These are phyloP conservation scores for Pleurotus djamor DNA, from an alignment of 768 basidiomycete species.

Conservation along the genomic window DNA sequence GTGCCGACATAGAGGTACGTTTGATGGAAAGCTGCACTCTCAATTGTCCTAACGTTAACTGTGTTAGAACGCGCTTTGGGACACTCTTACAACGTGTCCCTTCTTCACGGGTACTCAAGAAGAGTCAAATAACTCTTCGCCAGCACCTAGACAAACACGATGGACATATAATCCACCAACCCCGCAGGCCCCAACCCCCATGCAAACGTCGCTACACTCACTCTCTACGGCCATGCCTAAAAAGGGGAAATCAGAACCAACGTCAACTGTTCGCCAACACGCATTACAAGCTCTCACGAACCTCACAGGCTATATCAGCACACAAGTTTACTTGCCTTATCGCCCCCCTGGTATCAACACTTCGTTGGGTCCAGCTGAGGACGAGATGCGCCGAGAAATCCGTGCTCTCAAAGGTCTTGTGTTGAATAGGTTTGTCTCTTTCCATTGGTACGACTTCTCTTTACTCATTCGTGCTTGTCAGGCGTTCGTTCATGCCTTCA, in stretches of 20 bases:
- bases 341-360: conserved; percentile 27
- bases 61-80: conserved; percentile 62
- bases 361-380: conserved; percentile 44
- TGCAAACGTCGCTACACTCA: conserved; percentile 30
- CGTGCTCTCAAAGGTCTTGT: conserved; percentile 77
- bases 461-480: neutral
- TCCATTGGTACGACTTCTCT: neutral
- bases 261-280: conserved; percentile 45
- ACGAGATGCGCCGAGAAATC: conserved; percentile 73
- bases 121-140: conserved; percentile 11
- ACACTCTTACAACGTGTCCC: conserved; percentile 50
- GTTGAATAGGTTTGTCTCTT: conserved; percentile 57
- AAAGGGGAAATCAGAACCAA: neutral
- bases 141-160: conserved; percentile 12
- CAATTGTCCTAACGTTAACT: conserved; percentile 17
- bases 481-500: conserved; percentile 4
- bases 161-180: conserved; percentile 39
- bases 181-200: conserved; percentile 30
- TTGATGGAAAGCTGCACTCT: neutral
- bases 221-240: conserved; percentile 32
- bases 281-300: conserved; percentile 66
- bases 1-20: conserved; percentile 52
- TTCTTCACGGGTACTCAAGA: conserved; percentile 34
- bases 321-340: conserved; percentile 57
- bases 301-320: conserved; percentile 77